Conservation (phyloP, 305 asterid genomes). For the Plantago coronopus region DNA sequence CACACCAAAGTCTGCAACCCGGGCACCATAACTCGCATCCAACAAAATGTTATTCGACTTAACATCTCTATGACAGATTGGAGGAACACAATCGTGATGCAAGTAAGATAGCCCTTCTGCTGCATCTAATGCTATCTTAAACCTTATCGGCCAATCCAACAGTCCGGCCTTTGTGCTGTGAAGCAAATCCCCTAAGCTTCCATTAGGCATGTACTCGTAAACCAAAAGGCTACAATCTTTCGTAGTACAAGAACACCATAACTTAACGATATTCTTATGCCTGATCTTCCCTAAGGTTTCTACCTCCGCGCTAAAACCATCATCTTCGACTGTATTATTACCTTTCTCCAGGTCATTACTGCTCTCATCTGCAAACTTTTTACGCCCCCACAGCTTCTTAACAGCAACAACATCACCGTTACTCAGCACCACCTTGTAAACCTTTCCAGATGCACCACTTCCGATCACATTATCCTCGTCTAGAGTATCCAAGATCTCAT, state of each 20-base stretch:
- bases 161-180: constrained; percentile 79
- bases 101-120: constrained; percentile 92
- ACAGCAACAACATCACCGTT: constrained; percentile 80
- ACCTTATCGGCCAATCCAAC: constrained; percentile 84
- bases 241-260: constrained; percentile 85
- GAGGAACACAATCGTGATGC: constrained; percentile 85
- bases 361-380: constrained; percentile 45
- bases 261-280: constrained; percentile 84
- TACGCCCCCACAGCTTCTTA: constrained; percentile 70
- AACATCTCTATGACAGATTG: constrained; percentile 87
- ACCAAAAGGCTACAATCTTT: constrained; percentile 85
- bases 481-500: constrained; percentile 67
- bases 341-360: constrained; percentile 67
- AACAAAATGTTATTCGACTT: constrained; percentile 85
- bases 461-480: constrained; percentile 98
- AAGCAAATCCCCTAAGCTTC: constrained; percentile 84
- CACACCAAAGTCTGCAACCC: constrained; percentile 91
- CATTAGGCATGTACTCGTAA: constrained; percentile 96
- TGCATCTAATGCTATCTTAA: constrained; percentile 79
- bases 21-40: constrained; percentile 76
- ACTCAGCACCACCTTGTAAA: constrained; percentile 87
- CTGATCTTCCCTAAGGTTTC: constrained; percentile 88
- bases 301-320: constrained; percentile 76
- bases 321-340: constrained; percentile 36
- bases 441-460: constrained; percentile 88